Evolutionary conservation across 257 asterid species (phyloP).

Genomic region (Ophiorrhiza pumila): DNA sequence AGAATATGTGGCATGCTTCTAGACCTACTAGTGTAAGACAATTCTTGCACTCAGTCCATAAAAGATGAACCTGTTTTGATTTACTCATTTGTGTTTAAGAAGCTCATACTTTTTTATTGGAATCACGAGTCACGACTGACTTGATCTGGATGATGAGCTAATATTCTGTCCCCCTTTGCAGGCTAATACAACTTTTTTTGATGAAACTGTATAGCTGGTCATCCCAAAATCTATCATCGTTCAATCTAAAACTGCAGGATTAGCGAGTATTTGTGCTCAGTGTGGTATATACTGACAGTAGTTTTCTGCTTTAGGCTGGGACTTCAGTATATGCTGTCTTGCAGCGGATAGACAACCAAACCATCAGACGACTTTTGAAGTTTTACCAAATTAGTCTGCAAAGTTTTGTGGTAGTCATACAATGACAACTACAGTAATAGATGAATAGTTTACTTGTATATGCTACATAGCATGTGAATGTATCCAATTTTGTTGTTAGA

Average conservation of each 20-base stretch:
- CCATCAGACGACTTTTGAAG: background rate
- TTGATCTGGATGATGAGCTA: background rate
- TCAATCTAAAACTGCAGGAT: background rate
- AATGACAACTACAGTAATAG: slow-evolving; percentile 1
- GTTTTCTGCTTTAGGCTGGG: background rate
- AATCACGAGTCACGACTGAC: background rate
- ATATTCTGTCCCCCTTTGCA: background rate
- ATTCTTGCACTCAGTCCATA: background rate
- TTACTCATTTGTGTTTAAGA: background rate
- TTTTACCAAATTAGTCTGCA: slow-evolving; percentile 12
- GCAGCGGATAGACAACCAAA: background rate
- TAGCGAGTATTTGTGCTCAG: background rate
- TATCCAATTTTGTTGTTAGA: slow-evolving; percentile 16
- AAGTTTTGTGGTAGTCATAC: slow-evolving; percentile 4
- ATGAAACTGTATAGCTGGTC: slow-evolving; percentile 15
- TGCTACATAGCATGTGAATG: slow-evolving; percentile 2
- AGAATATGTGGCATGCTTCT: background rate
- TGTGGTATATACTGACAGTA: slow-evolving; percentile 11
- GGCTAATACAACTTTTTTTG: slow-evolving; percentile 16
- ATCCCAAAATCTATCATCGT: slow-evolving; percentile 10
- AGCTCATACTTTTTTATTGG: background rate
- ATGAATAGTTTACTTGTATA: slow-evolving; percentile 1
- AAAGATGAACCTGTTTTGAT: background rate
- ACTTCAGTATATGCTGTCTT: background rate
- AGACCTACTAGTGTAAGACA: background rate